A percentile compares a stretch with the other conserved stretches of the same genome.
Evolutionary conservation across 192 early-diverging fungal species (phyloP).

Genomic region (Gaertneriomyces sp.): DNA sequence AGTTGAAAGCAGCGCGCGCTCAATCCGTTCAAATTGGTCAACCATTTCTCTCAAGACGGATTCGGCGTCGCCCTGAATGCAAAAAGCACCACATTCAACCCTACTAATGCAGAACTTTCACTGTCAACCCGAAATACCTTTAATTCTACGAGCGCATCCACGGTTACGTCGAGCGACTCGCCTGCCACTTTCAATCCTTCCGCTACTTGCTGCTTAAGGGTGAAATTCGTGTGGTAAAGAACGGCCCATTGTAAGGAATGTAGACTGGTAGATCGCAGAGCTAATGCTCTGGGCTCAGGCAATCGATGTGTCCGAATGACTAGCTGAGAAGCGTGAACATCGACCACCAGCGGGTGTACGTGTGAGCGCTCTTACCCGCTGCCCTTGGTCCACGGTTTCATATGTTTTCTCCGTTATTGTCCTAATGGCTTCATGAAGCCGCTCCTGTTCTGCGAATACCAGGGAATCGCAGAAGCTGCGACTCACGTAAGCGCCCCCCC

Average conservation of each 20-base stretch:
- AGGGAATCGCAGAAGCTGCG: no score
- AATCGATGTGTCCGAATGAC: conserved; percentile 11
- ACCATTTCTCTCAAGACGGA: conserved; percentile 19
- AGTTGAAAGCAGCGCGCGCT: conserved; percentile 16
- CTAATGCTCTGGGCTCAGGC: conserved; percentile 8
- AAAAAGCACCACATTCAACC: no score
- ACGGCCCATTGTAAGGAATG: conserved; percentile 24
- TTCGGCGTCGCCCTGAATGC: conserved; percentile 15
- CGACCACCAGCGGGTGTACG: not conserved
- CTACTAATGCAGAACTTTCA: no score
- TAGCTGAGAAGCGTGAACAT: not conserved
- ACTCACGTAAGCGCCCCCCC: no score
- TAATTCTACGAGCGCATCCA: conserved; percentile 21
- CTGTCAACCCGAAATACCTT: not conserved
- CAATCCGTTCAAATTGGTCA: conserved; percentile 19
- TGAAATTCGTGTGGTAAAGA: conserved; percentile 25
- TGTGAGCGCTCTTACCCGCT: not conserved
- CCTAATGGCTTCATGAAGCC: not conserved
- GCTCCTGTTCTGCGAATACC: not conserved
- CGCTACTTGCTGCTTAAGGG: conserved; percentile 5
- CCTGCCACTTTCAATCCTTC: conserved; percentile 11
- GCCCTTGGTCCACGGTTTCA: conserved; percentile 26
- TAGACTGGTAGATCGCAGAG: conserved; percentile 16
- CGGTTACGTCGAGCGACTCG: conserved; percentile 5
- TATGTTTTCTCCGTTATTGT: conserved; percentile 18